Percentiles rank a stretch among this genome's conserved stretches.
phyloP scores from a whole-genome alignment of 1,284 basidiomycete species.

The Neonothopanus nambi region DNA sequence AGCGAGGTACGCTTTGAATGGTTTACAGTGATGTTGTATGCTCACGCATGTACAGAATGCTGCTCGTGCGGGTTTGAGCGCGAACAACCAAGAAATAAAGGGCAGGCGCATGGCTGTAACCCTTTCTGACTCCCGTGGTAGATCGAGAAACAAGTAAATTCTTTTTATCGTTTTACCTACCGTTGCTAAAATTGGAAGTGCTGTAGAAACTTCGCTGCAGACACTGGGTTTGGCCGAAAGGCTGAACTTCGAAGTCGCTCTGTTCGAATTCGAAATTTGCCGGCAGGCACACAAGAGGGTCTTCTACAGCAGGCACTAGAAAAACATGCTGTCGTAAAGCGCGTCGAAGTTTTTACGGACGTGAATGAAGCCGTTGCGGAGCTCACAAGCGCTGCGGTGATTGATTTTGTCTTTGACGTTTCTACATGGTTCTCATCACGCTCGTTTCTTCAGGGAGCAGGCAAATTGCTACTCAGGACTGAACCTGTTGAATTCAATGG shows the following conservation, averaged over 20 bases:
- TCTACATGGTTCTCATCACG: not conserved
- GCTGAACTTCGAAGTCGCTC: conserved; percentile 71
- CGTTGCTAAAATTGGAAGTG: not conserved
- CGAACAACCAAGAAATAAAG: conserved; percentile 86
- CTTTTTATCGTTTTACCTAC: not conserved
- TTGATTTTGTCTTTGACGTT: conserved; percentile 26
- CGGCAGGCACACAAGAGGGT: conserved; percentile 73
- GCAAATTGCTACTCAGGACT: conserved; percentile 67
- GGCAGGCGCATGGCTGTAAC: conserved; percentile 85
- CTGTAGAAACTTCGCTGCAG: conserved; percentile 41
- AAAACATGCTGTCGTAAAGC: conserved; percentile 71
- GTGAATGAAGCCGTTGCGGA: conserved; percentile 76
- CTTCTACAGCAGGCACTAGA: conserved; percentile 86
- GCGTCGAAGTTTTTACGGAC: conserved; percentile 75
- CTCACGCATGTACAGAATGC: conserved; percentile 49
- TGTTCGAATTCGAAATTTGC: conserved; percentile 76
- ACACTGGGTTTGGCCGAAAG: conserved; percentile 56
- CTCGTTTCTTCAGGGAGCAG: conserved; percentile 61
- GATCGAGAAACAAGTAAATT: conserved; percentile 51
- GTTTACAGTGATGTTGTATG: not conserved
- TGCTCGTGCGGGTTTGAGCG: conserved; percentile 69
- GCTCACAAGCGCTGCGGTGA: conserved; percentile 70
- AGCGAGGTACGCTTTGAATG: conserved; percentile 55
- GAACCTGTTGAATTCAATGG: conserved; percentile 72
- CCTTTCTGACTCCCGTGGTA: conserved; percentile 72